phyloP scores from a whole-genome alignment of 73 alveolate species.

The Diophrys appendiculata region DNA sequence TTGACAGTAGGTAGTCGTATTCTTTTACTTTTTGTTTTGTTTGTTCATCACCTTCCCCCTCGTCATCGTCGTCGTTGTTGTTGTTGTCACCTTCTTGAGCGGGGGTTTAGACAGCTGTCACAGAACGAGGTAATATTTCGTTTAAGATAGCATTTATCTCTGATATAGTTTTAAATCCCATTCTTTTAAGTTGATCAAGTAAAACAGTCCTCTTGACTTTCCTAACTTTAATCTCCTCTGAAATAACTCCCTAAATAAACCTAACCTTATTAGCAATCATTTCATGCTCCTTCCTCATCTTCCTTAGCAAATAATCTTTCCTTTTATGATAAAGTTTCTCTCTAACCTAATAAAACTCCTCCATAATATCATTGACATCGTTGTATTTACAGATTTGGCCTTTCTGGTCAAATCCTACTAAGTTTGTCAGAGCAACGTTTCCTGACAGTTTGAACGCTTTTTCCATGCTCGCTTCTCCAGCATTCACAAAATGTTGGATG shows the following conservation, averaged over 20 bases:
- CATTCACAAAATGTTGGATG: neutral
- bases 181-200: conserved; percentile 33
- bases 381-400: conserved; percentile 84
- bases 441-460: conserved; percentile 86
- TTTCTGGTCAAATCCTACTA: conserved; percentile 90
- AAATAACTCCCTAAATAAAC: conserved; percentile 86
- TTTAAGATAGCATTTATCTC: conserved; percentile 44
- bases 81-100: conserved; percentile 47
- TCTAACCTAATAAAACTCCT: conserved; percentile 90
- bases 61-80: conserved; percentile 42
- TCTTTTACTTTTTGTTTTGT: conserved; percentile 69
- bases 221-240: conserved; percentile 82
- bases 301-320: conserved; percentile 93
- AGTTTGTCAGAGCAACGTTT: conserved; percentile 73
- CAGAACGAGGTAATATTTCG: conserved; percentile 6
- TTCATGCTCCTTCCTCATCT: conserved; percentile 91
- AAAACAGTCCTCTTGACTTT: conserved; percentile 11
- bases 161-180: conserved; percentile 52
- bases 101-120: conserved; percentile 30
- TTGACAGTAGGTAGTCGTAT: conserved; percentile 92
- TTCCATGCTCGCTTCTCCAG: conserved; percentile 68
- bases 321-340: conserved; percentile 87
- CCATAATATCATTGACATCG: conserved; percentile 82
- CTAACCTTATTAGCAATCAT: conserved; percentile 89
- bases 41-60: conserved; percentile 39